Evolutionary conservation across 345 rosid species (phyloP).

Genomic region (Angophora floribunda): DNA sequence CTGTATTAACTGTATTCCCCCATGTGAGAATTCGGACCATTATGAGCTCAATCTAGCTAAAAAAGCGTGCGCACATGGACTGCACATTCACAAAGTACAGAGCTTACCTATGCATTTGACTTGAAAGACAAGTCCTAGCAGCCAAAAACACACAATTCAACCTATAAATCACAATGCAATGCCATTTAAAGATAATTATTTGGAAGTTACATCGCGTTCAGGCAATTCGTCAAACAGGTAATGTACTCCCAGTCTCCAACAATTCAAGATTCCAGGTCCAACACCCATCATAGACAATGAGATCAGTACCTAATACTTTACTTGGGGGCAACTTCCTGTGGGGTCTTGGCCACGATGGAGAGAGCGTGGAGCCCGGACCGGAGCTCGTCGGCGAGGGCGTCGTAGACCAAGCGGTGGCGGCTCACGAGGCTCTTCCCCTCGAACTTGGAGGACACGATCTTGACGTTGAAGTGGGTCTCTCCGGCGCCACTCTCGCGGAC

Average conservation of each 20-base stretch:
- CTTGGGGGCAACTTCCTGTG: conserved; percentile 17
- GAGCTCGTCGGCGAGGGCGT: conserved; percentile 36
- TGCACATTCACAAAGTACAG: not conserved
- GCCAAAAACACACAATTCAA: not conserved
- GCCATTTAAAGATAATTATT: not conserved
- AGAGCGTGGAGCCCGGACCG: conserved; percentile 47
- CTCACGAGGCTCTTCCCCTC: conserved; percentile 32
- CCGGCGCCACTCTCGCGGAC: conserved; percentile 17
- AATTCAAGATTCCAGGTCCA: not conserved
- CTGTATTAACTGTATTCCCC: not conserved
- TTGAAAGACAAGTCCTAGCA: not conserved
- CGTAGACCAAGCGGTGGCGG: conserved; percentile 55
- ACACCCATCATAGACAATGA: not conserved
- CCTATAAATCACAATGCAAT: not conserved
- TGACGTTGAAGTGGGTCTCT: conserved; percentile 53
- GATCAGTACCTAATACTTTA: not conserved
- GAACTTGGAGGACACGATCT: conserved; percentile 39
- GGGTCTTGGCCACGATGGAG: conserved; percentile 54
- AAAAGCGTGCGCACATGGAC: not conserved
- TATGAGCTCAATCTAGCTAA: not conserved
- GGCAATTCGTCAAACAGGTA: not conserved
- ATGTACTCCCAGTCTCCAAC: not conserved
- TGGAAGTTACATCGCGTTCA: not conserved
- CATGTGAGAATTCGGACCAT: not conserved
- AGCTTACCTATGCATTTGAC: not conserved